A percentile compares a stretch with the other conserved stretches of the same genome.
phyloP scores from a whole-genome alignment of 345 rosid species.

The Laguncularia racemosa region DNA sequence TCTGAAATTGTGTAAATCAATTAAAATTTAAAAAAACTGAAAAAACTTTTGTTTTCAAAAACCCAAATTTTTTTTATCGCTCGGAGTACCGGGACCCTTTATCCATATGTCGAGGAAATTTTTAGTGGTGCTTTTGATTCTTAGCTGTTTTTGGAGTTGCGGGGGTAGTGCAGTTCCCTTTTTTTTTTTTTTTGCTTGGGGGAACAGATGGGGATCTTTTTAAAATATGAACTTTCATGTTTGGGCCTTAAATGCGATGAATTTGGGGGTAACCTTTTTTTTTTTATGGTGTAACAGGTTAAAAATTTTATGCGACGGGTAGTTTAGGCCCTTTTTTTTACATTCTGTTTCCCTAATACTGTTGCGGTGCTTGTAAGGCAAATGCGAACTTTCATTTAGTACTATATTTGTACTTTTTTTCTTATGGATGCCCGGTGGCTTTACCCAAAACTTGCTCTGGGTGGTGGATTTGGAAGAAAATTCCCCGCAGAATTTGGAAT shows the following conservation, averaged over 20 bases:
- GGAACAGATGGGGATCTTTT: constrained; percentile 65
- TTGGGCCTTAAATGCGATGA: no score
- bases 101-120: constrained; percentile 87
- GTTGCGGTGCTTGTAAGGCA: constrained; percentile 76
- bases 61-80: constrained; percentile 65
- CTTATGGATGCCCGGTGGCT: constrained; percentile 70
- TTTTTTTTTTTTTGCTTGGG: constrained; percentile 79
- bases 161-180: constrained; percentile 70
- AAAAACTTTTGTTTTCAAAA: no score
- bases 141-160: constrained; percentile 89
- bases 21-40: no score
- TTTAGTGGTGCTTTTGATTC: constrained; percentile 77
- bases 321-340: constrained; percentile 80
- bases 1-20: no score
- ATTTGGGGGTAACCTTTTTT: background rate
- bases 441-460: constrained; percentile 75
- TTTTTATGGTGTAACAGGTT: constrained; percentile 32
- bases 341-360: constrained; percentile 78
- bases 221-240: background rate
- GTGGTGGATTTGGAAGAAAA: constrained; percentile 84
- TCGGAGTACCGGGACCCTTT: constrained; percentile 79
- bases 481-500: constrained; percentile 69
- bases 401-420: constrained; percentile 73
- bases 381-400: constrained; percentile 87
- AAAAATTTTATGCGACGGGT: constrained; percentile 69